Percentiles rank a stretch among this genome's conserved stretches.
Evolutionary conservation across 352 stramenopile species (phyloP).

Genomic region (Thalassiosira allenii): DNA sequence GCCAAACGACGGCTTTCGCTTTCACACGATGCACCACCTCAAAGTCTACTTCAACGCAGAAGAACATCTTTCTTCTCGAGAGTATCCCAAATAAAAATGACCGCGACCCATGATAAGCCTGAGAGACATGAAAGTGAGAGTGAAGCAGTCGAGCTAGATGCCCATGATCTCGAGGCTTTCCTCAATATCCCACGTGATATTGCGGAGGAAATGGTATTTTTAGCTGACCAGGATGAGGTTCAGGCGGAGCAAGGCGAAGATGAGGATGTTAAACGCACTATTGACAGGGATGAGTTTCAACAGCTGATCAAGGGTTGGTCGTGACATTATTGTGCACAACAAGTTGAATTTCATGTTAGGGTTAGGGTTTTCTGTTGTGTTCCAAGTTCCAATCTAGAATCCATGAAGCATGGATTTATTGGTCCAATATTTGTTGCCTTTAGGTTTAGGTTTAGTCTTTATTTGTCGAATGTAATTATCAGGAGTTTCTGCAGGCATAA

Average conservation of each 20-base stretch:
- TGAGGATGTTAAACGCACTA: constrained; percentile 3
- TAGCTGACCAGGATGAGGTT: constrained; percentile 19
- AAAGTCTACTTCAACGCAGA: neutral
- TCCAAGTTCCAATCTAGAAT: no score
- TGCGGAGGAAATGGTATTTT: constrained; percentile 22
- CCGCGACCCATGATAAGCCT: neutral
- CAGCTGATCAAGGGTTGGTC: constrained; percentile 17
- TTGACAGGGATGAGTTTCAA: constrained; percentile 16
- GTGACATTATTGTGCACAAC: neutral
- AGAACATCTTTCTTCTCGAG: neutral
- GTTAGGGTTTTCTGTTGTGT: no score
- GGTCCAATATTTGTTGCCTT: no score
- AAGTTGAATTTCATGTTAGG: no score
- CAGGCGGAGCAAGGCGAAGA: neutral
- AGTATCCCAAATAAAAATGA: neutral
- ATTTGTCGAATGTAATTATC: no score
- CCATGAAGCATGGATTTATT: no score
- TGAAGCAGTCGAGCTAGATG: constrained; percentile 6
- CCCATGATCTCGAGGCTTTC: constrained; percentile 8
- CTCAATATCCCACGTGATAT: neutral
- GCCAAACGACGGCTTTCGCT: neutral
- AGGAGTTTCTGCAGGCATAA: no score
- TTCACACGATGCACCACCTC: neutral
- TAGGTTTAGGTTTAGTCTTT: no score
- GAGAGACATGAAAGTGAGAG: neutral